A percentile compares a stretch with the other conserved stretches of the same genome.
Evolutionary conservation across 1,139 yeast species (phyloP).

Genomic region (Geotrichum armillariae): DNA sequence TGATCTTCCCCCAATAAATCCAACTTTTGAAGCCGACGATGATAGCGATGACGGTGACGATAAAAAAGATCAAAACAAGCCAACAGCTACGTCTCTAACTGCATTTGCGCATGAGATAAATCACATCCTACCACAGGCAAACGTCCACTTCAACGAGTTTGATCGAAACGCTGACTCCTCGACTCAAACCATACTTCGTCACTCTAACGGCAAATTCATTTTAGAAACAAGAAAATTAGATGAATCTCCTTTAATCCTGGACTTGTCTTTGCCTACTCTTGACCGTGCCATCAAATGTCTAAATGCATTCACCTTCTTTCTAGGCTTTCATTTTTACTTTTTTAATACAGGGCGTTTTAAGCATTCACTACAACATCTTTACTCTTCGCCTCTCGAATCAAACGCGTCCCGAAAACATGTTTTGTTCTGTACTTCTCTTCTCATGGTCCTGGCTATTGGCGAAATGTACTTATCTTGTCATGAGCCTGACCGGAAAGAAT

Average conservation of each 20-base stretch:
- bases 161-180: conserved; percentile 6
- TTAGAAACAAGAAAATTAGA: conserved; percentile 6
- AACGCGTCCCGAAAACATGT: conserved; percentile 24
- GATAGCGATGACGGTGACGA: not conserved
- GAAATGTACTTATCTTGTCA: conserved; percentile 57
- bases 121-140: conserved; percentile 22
- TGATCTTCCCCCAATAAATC: not conserved
- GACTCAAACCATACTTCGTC: not conserved
- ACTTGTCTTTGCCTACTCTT: conserved; percentile 70
- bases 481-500: not conserved
- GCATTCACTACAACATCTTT: conserved; percentile 24
- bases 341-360: conserved; percentile 64
- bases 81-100: conserved; percentile 8
- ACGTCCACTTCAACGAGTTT: conserved; percentile 18
- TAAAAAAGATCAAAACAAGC: not conserved
- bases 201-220: not conserved
- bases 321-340: conserved; percentile 84
- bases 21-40: not conserved
- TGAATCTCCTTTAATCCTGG: conserved; percentile 2
- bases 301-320: conserved; percentile 73
- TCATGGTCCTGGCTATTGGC: conserved; percentile 77
- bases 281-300: conserved; percentile 74
- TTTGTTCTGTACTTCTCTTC: conserved; percentile 61
- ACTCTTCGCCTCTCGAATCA: conserved; percentile 16
- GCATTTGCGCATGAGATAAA: conserved; percentile 25